Base-by-base conservation (phyloP, 2,329 filamentous ascomycete species). In the Stagonosporopsis rhizophila region DNA sequence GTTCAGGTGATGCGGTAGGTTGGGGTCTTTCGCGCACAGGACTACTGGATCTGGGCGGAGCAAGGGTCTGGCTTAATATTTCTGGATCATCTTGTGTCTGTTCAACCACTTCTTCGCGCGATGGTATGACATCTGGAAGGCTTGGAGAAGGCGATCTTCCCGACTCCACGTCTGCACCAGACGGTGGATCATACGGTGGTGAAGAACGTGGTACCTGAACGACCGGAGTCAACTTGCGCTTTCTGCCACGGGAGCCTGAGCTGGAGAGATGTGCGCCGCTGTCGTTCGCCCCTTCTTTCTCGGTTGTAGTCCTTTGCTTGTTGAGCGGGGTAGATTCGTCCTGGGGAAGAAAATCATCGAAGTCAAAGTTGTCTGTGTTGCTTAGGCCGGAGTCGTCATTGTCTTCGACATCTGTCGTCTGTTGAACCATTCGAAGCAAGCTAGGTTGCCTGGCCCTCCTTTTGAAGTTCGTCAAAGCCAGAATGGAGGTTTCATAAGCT, bases 291-390 rank as follows among this genome's bases (percentile, higher is more conserved):
- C 53, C 52, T 35, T 64, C 65, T n/a, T 66, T 63, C 22, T 62
- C 65, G 8, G 59, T 55, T 14, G 37, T 39, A 79, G 73, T 60
- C 20, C 67, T 71, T 17, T 64, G 61, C 19, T 82, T 75, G 55
- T 85, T 83, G 23, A 89, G 67, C 3, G 88, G 88, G 6, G 89
- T 91, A 15, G 87, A 88, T 75, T 89, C 87, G 25, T 86, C 87
- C 53, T 90, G 87, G 0, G 82, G 88, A 47, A 79, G 82, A 67
- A 85, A 88, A 62, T 73, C 69, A 42, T 74, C 70, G 17, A 73
- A 66, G 44, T 72, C 70, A n/a, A 73, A 63, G 20, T 72, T 67
- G 42, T 62, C 67, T 15, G 68, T 66, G 71, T 79, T 44, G 73
- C 83, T 65, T 75, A 83, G 61, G 75, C 81, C 52, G 75, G 75